Evolutionary conservation across 139 green algal genomes (phyloP).

Genomic region (Choricystis sp.): DNA sequence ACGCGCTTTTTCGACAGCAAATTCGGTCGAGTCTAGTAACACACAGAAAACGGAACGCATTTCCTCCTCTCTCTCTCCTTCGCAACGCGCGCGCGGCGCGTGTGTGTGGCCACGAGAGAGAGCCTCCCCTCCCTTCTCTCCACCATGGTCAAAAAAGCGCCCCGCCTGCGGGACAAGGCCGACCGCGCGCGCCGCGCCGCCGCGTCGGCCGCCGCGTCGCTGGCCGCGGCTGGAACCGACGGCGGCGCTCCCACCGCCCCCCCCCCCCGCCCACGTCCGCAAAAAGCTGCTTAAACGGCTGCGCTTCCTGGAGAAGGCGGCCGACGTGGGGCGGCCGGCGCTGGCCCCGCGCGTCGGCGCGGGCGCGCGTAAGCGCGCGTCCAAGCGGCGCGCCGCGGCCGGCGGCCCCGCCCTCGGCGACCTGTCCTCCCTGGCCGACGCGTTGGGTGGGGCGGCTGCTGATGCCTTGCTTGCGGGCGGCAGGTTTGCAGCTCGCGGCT

Average conservation of each 20-base stretch:
- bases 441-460: neutral
- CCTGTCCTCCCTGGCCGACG: neutral
- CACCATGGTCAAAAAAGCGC: neutral
- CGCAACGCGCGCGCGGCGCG: too few species aligned
- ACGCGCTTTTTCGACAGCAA: neutral
- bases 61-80: neutral
- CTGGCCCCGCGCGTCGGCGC: too few species aligned
- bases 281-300: neutral
- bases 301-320: neutral
- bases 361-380: neutral
- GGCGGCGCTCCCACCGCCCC: too few species aligned
- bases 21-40: neutral
- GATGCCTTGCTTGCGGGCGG: too few species aligned
- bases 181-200: too few species aligned
- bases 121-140: neutral
- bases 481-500: neutral
- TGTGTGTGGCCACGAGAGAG: neutral
- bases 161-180: neutral
- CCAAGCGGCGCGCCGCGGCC: neutral
- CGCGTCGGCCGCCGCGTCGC: too few species aligned
- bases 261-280: neutral
- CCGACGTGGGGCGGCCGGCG: too few species aligned
- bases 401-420: neutral
- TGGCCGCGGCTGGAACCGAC: neutral
- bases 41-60: neutral